Base-by-base conservation (phyloP, 345 rosid genomes). In the Nephelium lappaceum region DNA sequence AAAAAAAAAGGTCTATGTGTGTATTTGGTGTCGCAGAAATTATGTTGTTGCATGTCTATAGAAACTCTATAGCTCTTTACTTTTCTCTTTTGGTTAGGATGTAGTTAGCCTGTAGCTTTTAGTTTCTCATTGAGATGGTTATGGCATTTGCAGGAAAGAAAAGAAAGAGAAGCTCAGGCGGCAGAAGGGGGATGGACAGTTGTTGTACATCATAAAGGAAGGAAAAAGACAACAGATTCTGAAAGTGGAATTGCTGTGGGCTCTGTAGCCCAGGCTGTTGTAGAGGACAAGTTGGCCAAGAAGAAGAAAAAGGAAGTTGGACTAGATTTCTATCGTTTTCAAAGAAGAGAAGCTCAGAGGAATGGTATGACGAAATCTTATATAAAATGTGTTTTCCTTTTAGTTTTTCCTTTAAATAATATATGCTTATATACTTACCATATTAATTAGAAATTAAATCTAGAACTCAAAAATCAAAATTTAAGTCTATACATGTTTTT, bases 161-260 rank as follows among this genome's bases (percentile, higher is more conserved):
- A 88, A 85, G 93, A 87, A 47, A 89, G 84, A 82, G 98, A 93
- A 90, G 95, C 93, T 77, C 92, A 77, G 74, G 93, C 89, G 70
- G 92, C 94, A 45, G 98, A 93, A 81, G 99, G 94, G 65, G 99
- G 98, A 43, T 96, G 98, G 99, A 94, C 97, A 45, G 98, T 94
- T 77, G 99, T 94, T 6, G 87, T 81, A 27, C 99, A 94, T 83
- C 97, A 91, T 71, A 96, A 92, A 86, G 98, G 99, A 82, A 93
- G 98, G 89, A 96, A 96, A 79, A 96, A 93, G 78, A 91, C 93
- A 6, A 88, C 92, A 67, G 99, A 94, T 25, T 12, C 90, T 57
- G 95, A 93, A 81, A 86, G 88, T 62, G 99, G 98, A 88, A 87
- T 82, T 76, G 82, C 90, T 3, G 97, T 94, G 69, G 97, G 97